A percentile compares a stretch with the other conserved stretches of the same genome.
Evolutionary conservation across 2,329 filamentous ascomycete genomes (phyloP).

Genomic region (Phaeoacremonium minimum): DNA sequence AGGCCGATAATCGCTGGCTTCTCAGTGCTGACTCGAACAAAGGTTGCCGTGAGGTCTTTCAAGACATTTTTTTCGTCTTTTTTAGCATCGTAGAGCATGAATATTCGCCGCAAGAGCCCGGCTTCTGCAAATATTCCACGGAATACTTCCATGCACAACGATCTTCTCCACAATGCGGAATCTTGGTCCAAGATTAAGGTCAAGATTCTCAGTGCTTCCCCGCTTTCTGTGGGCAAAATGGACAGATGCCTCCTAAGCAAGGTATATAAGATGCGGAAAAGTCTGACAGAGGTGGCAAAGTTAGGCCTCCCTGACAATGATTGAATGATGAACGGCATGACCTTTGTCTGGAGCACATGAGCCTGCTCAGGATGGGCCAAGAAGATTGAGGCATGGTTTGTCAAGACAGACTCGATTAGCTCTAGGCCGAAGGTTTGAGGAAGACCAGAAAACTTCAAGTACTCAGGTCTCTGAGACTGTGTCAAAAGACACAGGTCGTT

Average conservation of each 20-base stretch:
- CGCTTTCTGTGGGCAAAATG: constrained; percentile 73
- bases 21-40: constrained; percentile 90
- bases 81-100: constrained; percentile 70
- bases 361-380: constrained; percentile 74
- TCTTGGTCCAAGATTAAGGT: constrained; percentile 89
- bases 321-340: constrained; percentile 80
- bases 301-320: constrained; percentile 72
- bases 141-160: constrained; percentile 88
- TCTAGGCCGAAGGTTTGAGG: constrained; percentile 84
- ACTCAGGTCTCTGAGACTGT: constrained; percentile 78
- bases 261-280: constrained; percentile 78
- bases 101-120: constrained; percentile 73
- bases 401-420: constrained; percentile 84
- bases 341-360: constrained; percentile 67
- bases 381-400: constrained; percentile 81
- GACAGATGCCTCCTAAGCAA: constrained; percentile 74
- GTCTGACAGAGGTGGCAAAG: constrained; percentile 78
- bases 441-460: constrained; percentile 73
- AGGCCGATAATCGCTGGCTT: constrained; percentile 86
- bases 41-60: constrained; percentile 76
- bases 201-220: constrained; percentile 74
- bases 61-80: constrained; percentile 72
- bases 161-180: constrained; percentile 77
- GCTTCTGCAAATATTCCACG: constrained; percentile 81
- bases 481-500: constrained; percentile 86